A percentile compares a stretch with the other conserved stretches of the same genome.
These are phyloP conservation scores for Pyrenula massariospora DNA, from an alignment of 495 filamentous ascomycete species.

Conservation along the genomic window DNA sequence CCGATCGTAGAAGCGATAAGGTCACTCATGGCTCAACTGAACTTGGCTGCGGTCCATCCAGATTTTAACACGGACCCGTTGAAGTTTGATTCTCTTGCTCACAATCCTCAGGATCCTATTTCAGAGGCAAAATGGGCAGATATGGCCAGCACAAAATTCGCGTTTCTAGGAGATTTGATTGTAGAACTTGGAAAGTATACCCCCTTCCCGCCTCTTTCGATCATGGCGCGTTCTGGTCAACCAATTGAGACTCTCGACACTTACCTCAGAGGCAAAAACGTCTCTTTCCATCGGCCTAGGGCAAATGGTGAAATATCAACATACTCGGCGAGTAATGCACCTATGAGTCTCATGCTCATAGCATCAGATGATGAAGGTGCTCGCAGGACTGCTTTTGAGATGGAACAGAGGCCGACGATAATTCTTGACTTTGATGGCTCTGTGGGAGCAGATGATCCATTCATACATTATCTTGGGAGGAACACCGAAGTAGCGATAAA, in stretches of 20 bases:
- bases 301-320: constrained; percentile 10
- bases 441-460: constrained; percentile 26
- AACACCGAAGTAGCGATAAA: no score
- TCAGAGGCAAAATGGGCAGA: constrained; percentile 43
- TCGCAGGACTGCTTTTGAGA: constrained; percentile 9
- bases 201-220: background rate
- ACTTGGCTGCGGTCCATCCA: constrained; percentile 38
- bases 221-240: constrained; percentile 16
- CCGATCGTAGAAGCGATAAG: constrained; percentile 22
- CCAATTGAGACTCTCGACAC: constrained; percentile 37
- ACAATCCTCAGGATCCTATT: constrained; percentile 11
- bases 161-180: constrained; percentile 37
- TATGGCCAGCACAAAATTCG: constrained; percentile 44
- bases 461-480: constrained; percentile 21
- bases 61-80: constrained; percentile 34
- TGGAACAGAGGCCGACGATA: constrained; percentile 32
- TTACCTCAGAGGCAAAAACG: constrained; percentile 36
- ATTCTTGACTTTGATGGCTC: constrained; percentile 42
- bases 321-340: constrained; percentile 21
- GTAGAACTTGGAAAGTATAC: background rate
- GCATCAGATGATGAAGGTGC: constrained; percentile 23
- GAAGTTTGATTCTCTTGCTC: constrained; percentile 23
- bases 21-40: constrained; percentile 27
- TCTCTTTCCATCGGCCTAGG: constrained; percentile 22
- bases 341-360: constrained; percentile 37